A percentile compares a stretch with the other conserved stretches of the same genome.
phyloP scores from a whole-genome alignment of 306 rosid genomes.

The Echinosophora koreensis region DNA sequence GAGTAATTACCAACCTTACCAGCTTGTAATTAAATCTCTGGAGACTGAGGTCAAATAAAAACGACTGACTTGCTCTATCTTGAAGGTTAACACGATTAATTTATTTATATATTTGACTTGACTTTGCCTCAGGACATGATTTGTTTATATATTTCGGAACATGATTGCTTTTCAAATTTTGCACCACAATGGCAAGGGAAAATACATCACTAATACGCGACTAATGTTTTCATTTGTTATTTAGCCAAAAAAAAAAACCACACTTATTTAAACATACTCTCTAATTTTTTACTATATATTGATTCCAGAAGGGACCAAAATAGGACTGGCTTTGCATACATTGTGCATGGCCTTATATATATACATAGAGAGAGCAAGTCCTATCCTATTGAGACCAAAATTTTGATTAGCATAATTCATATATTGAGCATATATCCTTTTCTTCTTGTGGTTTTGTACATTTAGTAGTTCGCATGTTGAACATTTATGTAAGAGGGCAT shows the following conservation, averaged over 20 bases:
- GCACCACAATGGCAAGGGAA: too few species aligned
- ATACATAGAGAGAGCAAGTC: constrained; percentile 37
- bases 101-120: too few species aligned
- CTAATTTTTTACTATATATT: constrained; percentile 39
- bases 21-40: too few species aligned
- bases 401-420: constrained; percentile 43
- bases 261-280: constrained; percentile 38
- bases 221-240: neutral
- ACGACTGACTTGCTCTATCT: too few species aligned
- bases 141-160: too few species aligned
- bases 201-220: too few species aligned
- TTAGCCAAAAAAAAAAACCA: neutral
- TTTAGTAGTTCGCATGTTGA: constrained; percentile 46
- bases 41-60: too few species aligned
- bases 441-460: constrained; percentile 35
- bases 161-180: too few species aligned
- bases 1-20: too few species aligned
- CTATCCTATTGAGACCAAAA: constrained; percentile 47
- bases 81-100: too few species aligned
- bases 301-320: constrained; percentile 37
- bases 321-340: constrained; percentile 37
- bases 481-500: constrained; percentile 51
- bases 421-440: constrained; percentile 48
- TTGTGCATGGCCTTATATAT: constrained; percentile 24
- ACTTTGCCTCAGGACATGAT: too few species aligned